Evolutionary conservation across 2,329 filamentous ascomycete genomes (phyloP).

Genomic region (Herpotrichia juniperi): DNA sequence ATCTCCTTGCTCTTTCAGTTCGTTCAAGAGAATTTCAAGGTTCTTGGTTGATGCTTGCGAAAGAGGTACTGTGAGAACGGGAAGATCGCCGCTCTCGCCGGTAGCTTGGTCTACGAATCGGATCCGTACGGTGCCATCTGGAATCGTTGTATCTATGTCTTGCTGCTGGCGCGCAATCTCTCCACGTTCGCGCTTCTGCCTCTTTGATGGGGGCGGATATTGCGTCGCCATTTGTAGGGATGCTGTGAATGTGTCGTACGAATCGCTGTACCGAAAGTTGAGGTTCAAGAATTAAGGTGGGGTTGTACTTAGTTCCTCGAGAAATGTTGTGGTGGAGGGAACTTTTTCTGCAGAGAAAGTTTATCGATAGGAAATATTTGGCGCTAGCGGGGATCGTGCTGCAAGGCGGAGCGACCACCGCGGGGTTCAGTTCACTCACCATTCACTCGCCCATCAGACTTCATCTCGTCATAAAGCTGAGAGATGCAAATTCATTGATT

Average conservation of each 20-base stretch:
- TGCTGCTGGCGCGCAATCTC: constrained; percentile 77
- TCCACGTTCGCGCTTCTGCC: constrained; percentile 77
- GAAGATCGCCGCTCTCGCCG: constrained; percentile 70
- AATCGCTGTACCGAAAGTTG: neutral
- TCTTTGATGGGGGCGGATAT: constrained; percentile 83
- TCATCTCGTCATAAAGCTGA: constrained; percentile 4
- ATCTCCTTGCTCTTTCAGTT: constrained; percentile 71
- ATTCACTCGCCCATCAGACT: constrained; percentile 1
- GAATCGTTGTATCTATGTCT: constrained; percentile 69
- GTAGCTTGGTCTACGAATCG: constrained; percentile 86
- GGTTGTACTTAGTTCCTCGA: no score
- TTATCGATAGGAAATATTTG: constrained; percentile 4
- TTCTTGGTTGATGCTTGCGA: constrained; percentile 89
- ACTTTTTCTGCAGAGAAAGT: neutral
- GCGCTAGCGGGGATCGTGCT: neutral
- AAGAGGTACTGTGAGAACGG: constrained; percentile 73
- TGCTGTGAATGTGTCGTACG: neutral
- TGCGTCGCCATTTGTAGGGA: constrained; percentile 72
- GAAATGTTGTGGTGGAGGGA: neutral
- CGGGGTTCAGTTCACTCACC: neutral
- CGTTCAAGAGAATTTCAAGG: constrained; percentile 84
- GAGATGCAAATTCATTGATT: constrained; percentile 17
- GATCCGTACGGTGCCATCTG: constrained; percentile 79
- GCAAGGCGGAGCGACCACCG: neutral
- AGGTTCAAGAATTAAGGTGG: neutral